Evolutionary conservation across 495 filamentous ascomycete species (phyloP).

Genomic region (Penicillium turbatum): DNA sequence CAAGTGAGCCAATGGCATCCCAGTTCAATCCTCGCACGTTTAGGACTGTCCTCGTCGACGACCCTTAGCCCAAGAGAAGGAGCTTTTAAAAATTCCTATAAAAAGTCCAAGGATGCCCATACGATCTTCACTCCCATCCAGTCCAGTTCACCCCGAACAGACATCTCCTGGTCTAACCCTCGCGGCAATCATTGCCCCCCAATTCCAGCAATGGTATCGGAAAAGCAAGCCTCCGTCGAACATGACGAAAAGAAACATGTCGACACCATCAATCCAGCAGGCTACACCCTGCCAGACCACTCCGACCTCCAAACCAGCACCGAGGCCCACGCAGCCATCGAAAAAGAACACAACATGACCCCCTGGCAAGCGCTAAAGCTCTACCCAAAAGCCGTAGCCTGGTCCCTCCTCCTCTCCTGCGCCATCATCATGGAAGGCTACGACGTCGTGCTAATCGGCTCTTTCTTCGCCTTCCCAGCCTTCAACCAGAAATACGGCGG

Average conservation of each 20-base stretch:
- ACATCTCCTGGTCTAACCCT: background rate
- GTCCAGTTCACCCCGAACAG: background rate
- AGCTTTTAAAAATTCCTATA: too few species aligned
- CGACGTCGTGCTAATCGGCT: constrained; percentile 45
- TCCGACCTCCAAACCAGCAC: constrained; percentile 21
- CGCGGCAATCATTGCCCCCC: background rate
- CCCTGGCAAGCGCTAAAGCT: constrained; percentile 37
- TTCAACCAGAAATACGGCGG: constrained; percentile 67
- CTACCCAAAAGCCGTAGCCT: constrained; percentile 51
- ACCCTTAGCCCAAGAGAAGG: background rate
- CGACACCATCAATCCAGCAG: background rate
- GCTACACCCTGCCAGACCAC: background rate
- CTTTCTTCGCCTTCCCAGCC: constrained; percentile 37
- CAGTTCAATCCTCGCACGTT: background rate
- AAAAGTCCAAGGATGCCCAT: background rate
- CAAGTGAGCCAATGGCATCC: constrained; percentile 2
- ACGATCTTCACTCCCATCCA: background rate
- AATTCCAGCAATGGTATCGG: background rate
- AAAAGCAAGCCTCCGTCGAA: constrained; percentile 1
- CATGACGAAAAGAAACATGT: constrained; percentile 5
- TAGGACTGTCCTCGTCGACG: background rate
- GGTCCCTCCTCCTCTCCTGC: constrained; percentile 47
- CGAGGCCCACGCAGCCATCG: constrained; percentile 7
- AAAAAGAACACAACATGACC: constrained; percentile 38
- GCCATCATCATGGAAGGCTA: constrained; percentile 53